A percentile compares a stretch with the other conserved stretches of the same genome.
Conservation (phyloP, 441 rosid genomes). For the Populus hybrid region DNA sequence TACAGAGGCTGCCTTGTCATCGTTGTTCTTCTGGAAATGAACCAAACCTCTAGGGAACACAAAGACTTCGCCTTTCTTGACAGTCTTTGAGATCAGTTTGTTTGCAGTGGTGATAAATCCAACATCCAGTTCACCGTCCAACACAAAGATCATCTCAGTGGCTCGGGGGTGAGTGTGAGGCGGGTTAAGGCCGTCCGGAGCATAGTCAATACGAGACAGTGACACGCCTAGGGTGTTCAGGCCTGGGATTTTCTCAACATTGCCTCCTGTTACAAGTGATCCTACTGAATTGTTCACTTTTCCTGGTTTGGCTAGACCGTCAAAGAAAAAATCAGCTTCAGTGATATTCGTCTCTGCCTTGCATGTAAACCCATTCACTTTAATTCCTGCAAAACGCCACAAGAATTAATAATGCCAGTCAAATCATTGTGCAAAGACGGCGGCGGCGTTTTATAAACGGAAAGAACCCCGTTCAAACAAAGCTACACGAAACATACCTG, state of each 20-base stretch:
- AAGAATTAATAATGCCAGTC: no score
- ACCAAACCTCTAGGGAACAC: slow-evolving; percentile 75
- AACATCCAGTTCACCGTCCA: slow-evolving; percentile 74
- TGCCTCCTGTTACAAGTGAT: slow-evolving; percentile 61
- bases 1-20: slow-evolving; percentile 41
- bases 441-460: neutral
- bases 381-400: slow-evolving; percentile 27
- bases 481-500: slow-evolving; percentile 39
- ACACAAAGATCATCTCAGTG: slow-evolving; percentile 67
- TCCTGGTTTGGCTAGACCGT: slow-evolving; percentile 57
- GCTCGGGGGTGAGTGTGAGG: slow-evolving; percentile 97
- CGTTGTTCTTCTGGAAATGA: slow-evolving; percentile 86
- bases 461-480: neutral
- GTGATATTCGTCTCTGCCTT: slow-evolving; percentile 55
- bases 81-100: slow-evolving; percentile 48
- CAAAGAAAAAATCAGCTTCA: slow-evolving; percentile 69
- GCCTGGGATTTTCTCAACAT: slow-evolving; percentile 82
- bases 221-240: slow-evolving; percentile 88
- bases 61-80: slow-evolving; percentile 69
- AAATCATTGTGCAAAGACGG: neutral
- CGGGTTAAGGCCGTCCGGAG: slow-evolving; percentile 71
- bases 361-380: slow-evolving; percentile 81
- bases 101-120: slow-evolving; percentile 81
- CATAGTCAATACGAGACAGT: slow-evolving; percentile 62
- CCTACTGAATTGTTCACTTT: slow-evolving; percentile 57